Percentiles rank a stretch among this genome's conserved stretches.
Conservation (phyloP, 2,329 filamentous ascomycete genomes). For the Scedosporium apiospermum region DNA sequence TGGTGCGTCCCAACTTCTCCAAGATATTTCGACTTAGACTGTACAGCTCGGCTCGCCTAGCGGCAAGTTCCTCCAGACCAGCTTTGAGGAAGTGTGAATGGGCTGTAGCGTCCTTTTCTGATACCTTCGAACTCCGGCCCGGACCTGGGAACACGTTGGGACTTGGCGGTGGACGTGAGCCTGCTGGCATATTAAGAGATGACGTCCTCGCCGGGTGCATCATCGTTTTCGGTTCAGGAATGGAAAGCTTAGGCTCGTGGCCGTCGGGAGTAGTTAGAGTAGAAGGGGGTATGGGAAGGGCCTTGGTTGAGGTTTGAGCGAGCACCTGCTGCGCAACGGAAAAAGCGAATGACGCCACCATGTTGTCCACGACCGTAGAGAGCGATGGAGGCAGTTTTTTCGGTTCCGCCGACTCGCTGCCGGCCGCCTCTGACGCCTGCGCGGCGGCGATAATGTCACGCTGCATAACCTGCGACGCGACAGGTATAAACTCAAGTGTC, state of each 20-base stretch:
- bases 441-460: slow-evolving; percentile 61
- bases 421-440: slow-evolving; percentile 19
- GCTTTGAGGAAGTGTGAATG: slow-evolving; percentile 43
- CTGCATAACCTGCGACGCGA: slow-evolving; percentile 69
- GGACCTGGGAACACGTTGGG: slow-evolving; percentile 44
- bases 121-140: slow-evolving; percentile 24
- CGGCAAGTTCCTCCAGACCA: slow-evolving; percentile 74
- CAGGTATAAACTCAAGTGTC: slow-evolving; percentile 74
- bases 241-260: slow-evolving; percentile 51
- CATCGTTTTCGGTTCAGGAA: slow-evolving; percentile 61
- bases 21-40: slow-evolving; percentile 71
- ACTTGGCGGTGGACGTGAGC: slow-evolving; percentile 32
- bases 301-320: slow-evolving; percentile 61
- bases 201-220: slow-evolving; percentile 58
- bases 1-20: slow-evolving; percentile 60
- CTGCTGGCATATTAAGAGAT: slow-evolving; percentile 41
- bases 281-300: slow-evolving; percentile 56
- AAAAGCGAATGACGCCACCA: slow-evolving; percentile 72
- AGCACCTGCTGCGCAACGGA: slow-evolving; percentile 67
- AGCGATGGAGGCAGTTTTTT: slow-evolving; percentile 12
- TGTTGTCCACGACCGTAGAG: slow-evolving; percentile 21
- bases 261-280: slow-evolving; percentile 35
- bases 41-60: slow-evolving; percentile 72
- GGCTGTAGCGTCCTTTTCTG: slow-evolving; percentile 27
- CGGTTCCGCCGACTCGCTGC: slow-evolving; percentile 19